Evolutionary conservation across 768 basidiomycete genomes (phyloP).

Genomic region (Russula abietina): DNA sequence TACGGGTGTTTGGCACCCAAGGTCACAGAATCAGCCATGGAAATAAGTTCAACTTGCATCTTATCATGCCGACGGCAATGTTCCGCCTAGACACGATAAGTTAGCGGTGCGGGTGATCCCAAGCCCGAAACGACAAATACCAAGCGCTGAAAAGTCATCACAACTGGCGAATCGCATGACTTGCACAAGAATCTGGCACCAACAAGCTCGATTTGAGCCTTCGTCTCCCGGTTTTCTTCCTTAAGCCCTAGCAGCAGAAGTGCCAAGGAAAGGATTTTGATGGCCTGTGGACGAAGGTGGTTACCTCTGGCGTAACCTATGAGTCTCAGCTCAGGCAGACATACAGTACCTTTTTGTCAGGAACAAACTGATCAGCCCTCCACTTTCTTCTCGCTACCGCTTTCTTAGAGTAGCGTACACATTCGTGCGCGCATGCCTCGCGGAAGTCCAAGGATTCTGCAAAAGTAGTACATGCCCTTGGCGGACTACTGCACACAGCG

Average conservation of each 20-base stretch:
- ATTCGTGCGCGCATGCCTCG: slow-evolving; percentile 56
- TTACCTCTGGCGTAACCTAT: background rate
- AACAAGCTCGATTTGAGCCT: background rate
- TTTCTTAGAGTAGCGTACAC: slow-evolving; percentile 32
- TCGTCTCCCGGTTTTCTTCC: slow-evolving; percentile 9
- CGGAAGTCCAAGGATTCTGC: slow-evolving; percentile 50
- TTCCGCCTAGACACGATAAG: background rate
- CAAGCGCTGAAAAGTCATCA: slow-evolving; percentile 22
- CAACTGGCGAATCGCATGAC: slow-evolving; percentile 14
- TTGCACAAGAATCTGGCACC: slow-evolving; percentile 14
- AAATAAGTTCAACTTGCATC: slow-evolving; percentile 10
- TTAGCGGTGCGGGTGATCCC: background rate
- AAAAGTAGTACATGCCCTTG: slow-evolving; percentile 30
- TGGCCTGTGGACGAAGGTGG: slow-evolving; percentile 10
- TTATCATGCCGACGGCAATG: slow-evolving; percentile 20
- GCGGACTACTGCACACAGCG: slow-evolving; percentile 41
- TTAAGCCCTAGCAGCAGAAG: background rate
- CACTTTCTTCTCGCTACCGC: slow-evolving; percentile 35
- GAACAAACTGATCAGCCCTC: slow-evolving; percentile 48
- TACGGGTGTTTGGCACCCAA: background rate
- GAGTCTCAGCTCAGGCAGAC: slow-evolving; percentile 8
- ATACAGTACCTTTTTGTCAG: slow-evolving; percentile 48
- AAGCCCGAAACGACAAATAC: background rate
- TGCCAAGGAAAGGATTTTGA: slow-evolving; percentile 16
- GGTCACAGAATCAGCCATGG: background rate